These are phyloP conservation scores for Leccinum fibrillosum DNA, from an alignment of 768 basidiomycete species.

Conservation along the genomic window DNA sequence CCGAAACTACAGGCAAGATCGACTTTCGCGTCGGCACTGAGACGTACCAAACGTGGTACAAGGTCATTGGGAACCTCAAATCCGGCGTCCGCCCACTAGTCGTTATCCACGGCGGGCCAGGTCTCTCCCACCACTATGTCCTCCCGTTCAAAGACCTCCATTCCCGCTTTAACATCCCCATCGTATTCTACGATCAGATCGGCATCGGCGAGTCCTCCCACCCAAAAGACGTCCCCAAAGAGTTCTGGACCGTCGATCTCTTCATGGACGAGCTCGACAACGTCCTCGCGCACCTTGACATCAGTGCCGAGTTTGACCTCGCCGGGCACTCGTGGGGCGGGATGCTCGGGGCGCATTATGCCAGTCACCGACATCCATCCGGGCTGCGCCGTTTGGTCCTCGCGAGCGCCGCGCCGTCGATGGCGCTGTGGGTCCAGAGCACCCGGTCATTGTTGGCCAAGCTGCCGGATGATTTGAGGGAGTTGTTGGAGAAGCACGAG, in stretches of 20 bases:
- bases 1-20: constrained; percentile 21
- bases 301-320: constrained; percentile 41
- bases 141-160: constrained; percentile 37
- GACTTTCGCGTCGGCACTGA: constrained; percentile 17
- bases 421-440: constrained; percentile 27
- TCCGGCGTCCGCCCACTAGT: constrained; percentile 34
- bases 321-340: constrained; percentile 61
- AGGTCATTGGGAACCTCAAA: constrained; percentile 39
- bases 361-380: constrained; percentile 32
- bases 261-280: constrained; percentile 55
- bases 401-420: constrained; percentile 33
- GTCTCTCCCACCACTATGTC: constrained; percentile 38
- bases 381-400: constrained; percentile 38
- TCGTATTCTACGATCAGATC: constrained; percentile 53
- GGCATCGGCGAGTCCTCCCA: constrained; percentile 47
- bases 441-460: constrained; percentile 22
- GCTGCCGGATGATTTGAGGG: constrained; percentile 27
- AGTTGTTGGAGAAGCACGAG: constrained; percentile 33
- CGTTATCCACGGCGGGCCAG: constrained; percentile 47
- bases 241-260: constrained; percentile 47
- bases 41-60: constrained; percentile 43
- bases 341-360: constrained; percentile 45
- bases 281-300: constrained; percentile 39
- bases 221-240: constrained; percentile 21
- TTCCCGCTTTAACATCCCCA: constrained; percentile 30